Conservation (phyloP, 2,329 filamentous ascomycete genomes). For the Pseudocercospora cruenta region DNA sequence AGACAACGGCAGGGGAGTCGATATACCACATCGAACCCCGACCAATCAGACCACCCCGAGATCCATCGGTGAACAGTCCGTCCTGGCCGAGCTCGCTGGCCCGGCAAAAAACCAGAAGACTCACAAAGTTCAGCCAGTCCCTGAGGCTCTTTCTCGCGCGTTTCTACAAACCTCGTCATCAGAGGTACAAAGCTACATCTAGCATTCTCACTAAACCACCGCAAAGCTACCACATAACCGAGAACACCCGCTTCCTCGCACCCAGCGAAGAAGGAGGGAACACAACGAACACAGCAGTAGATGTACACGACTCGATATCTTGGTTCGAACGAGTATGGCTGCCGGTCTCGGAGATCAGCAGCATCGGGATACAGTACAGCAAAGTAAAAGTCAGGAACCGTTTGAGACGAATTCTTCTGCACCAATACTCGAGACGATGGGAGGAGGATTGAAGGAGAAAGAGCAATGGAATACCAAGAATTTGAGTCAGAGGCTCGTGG, state of each 20-base stretch:
- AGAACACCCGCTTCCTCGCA: not conserved
- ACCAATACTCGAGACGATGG: slow-evolving; percentile 16
- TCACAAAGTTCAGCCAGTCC: not conserved
- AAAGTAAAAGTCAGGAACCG: not conserved
- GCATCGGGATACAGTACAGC: slow-evolving; percentile 17
- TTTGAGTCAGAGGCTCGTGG: slow-evolving; percentile 66
- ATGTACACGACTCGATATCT: slow-evolving; percentile 19
- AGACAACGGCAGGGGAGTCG: not conserved
- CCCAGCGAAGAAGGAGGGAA: too few relatives aligned
- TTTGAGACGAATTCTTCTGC: slow-evolving; percentile 10
- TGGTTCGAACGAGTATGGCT: slow-evolving; percentile 27
- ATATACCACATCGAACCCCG: not conserved
- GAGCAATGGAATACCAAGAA: slow-evolving; percentile 74
- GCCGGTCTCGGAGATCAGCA: slow-evolving; percentile 23
- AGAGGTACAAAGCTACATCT: not conserved
- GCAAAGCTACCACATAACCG: not conserved
- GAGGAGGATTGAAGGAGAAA: not conserved
- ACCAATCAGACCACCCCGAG: not conserved
- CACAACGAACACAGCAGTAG: not conserved
- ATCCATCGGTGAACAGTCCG: too few relatives aligned
- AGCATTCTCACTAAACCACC: not conserved
- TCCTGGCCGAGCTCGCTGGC: not conserved
- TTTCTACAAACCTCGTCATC: not conserved
- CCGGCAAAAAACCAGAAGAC: not conserved
- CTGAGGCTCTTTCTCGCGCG: not conserved